Conservation (phyloP, 2,329 filamentous ascomycete species). For the Alternaria sp. region DNA sequence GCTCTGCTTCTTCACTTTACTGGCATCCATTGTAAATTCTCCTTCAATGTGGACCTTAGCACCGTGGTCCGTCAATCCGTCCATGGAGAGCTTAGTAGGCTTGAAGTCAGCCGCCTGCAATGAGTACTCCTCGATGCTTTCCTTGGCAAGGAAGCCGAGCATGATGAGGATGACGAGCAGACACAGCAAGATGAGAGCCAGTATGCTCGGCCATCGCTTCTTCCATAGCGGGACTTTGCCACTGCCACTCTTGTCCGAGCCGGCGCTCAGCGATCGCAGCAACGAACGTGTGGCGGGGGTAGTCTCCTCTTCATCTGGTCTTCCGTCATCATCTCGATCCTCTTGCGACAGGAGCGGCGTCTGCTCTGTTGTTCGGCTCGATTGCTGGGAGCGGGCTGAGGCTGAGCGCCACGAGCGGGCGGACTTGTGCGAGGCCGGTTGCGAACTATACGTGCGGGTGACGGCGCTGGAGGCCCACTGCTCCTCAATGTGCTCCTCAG, state of each 20-base stretch:
- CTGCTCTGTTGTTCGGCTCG: constrained; percentile 49
- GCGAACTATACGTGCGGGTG: constrained; percentile 48
- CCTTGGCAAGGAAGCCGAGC: constrained; percentile 83
- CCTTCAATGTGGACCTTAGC: constrained; percentile 82
- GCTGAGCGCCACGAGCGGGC: constrained; percentile 45
- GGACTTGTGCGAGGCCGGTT: constrained; percentile 51
- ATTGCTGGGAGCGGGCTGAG: constrained; percentile 44
- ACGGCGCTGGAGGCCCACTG: constrained; percentile 42
- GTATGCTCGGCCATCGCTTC: constrained; percentile 77
- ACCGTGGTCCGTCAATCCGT: constrained; percentile 81
- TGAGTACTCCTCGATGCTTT: constrained; percentile 83
- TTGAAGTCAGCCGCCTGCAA: constrained; percentile 83
- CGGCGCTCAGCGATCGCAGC: constrained; percentile 46
- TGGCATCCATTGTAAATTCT: constrained; percentile 80
- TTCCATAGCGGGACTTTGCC: constrained; percentile 46
- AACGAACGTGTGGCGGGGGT: constrained; percentile 51
- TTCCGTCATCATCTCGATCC: constrained; percentile 35
- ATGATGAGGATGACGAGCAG: constrained; percentile 73
- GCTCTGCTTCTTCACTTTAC: constrained; percentile 73
- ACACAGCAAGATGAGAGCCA: constrained; percentile 74
- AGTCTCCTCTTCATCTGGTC: constrained; percentile 29
- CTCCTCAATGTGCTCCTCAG: constrained; percentile 40
- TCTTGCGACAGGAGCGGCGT: constrained; percentile 52
- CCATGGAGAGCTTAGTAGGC: constrained; percentile 83
- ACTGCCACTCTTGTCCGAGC: constrained; percentile 26